Evolutionary conservation across 306 rosid genomes (phyloP).

Genomic region (Pterocarpus santalinus): DNA sequence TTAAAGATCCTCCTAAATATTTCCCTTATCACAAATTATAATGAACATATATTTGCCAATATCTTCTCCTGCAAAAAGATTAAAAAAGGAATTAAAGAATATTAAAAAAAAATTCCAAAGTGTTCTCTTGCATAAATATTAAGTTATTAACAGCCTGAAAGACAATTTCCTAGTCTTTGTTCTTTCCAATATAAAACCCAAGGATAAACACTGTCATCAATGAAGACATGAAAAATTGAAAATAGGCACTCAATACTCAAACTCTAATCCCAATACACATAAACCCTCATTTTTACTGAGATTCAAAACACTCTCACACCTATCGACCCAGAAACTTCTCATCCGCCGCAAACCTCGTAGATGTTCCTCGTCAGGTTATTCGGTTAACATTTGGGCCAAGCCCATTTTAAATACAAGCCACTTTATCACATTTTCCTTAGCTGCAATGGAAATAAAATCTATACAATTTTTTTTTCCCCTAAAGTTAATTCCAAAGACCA

Average conservation of each 20-base stretch:
- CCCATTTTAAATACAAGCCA: background rate
- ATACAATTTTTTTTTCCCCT: too few relatives aligned
- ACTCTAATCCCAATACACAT: background rate
- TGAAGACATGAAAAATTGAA: background rate
- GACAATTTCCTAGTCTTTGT: too few relatives aligned
- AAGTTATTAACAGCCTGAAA: too few relatives aligned
- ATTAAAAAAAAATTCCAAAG: too few relatives aligned
- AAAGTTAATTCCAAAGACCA: too few relatives aligned
- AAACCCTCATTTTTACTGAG: background rate
- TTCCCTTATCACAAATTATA: background rate
- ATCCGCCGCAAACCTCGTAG: background rate
- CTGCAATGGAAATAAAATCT: too few relatives aligned
- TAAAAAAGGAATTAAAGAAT: too few relatives aligned
- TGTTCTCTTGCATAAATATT: too few relatives aligned
- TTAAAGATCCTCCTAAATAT: background rate
- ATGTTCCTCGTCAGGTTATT: background rate
- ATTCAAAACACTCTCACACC: background rate
- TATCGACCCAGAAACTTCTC: background rate
- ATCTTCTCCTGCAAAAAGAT: too few relatives aligned
- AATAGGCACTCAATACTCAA: background rate
- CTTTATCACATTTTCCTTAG: too few relatives aligned
- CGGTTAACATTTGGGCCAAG: background rate
- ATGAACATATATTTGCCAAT: too few relatives aligned
- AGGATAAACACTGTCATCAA: background rate
- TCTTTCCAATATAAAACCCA: too few relatives aligned